Evolutionary conservation across 1,139 yeast species (phyloP).

Genomic region (Protomyces arabidopsidicola): DNA sequence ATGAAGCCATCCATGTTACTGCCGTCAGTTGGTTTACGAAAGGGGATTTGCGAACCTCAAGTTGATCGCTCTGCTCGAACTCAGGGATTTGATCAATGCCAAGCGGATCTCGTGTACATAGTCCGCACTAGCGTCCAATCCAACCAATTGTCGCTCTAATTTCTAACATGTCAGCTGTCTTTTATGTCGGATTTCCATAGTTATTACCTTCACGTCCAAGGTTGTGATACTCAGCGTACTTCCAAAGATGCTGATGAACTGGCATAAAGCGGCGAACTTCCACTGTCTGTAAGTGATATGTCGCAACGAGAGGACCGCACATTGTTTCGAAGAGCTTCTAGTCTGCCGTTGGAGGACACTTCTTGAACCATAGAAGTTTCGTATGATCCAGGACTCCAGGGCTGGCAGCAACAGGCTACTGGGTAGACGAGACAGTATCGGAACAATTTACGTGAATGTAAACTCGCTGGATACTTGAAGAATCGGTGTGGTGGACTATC

Average conservation of each 20-base stretch:
- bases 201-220: slow-evolving; percentile 1
- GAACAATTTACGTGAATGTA: no score
- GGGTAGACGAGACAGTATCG: no score
- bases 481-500: no score
- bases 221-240: neutral
- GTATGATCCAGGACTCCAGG: no score
- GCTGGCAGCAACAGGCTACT: no score
- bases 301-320: neutral
- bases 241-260: slow-evolving; percentile 18
- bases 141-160: slow-evolving; percentile 5
- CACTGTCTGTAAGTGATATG: neutral
- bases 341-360: neutral
- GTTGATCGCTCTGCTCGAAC: slow-evolving; percentile 17
- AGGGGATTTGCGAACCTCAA: neutral
- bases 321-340: neutral
- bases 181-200: neutral
- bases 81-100: slow-evolving; percentile 10
- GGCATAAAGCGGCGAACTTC: slow-evolving; percentile 17
- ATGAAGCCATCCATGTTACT: slow-evolving; percentile 27
- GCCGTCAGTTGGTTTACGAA: neutral
- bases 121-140: neutral
- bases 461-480: no score
- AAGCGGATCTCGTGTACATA: slow-evolving; percentile 7
- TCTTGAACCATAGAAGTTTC: no score
- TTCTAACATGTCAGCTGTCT: neutral